These are phyloP conservation scores for Penicillium crystallinum DNA, from an alignment of 495 filamentous ascomycete species.

Conservation along the genomic window DNA sequence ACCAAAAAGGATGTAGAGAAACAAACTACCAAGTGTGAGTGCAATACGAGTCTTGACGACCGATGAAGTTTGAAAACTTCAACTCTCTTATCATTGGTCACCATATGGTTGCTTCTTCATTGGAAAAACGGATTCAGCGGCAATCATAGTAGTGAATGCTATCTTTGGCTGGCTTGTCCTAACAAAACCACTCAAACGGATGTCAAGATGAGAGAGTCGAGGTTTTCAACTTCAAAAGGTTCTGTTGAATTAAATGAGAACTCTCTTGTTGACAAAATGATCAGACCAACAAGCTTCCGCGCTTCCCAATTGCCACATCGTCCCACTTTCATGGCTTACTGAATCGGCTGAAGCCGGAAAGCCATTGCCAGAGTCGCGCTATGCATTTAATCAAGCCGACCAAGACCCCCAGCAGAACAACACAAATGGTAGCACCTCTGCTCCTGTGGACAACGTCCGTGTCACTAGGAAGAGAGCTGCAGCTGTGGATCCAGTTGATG, in stretches of 20 bases:
- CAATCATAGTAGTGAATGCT: not conserved
- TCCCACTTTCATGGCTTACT: conserved; percentile 58
- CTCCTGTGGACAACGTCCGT: not conserved
- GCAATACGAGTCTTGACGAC: not conserved
- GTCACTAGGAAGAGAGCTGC: not conserved
- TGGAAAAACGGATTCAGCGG: too few species aligned
- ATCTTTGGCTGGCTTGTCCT: not conserved
- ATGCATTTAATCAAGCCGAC: conserved; percentile 18
- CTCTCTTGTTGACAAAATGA: not conserved
- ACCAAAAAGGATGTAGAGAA: conserved; percentile 51
- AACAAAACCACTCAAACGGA: not conserved
- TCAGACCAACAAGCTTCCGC: conserved; percentile 48
- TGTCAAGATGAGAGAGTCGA: not conserved
- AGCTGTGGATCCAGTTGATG: not conserved
- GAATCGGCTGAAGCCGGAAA: conserved; percentile 42
- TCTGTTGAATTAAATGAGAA: not conserved
- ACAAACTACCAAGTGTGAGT: conserved; percentile 35
- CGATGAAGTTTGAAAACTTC: not conserved
- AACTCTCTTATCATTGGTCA: too few species aligned
- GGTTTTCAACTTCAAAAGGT: not conserved
- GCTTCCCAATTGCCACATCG: conserved; percentile 46
- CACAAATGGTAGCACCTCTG: not conserved
- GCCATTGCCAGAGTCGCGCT: conserved; percentile 39
- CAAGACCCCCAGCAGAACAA: not conserved
- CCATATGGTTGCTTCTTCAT: too few species aligned